These are phyloP conservation scores for Thraustochytrium sp. DNA, from an alignment of 352 stramenopile genomes.

Conservation along the genomic window DNA sequence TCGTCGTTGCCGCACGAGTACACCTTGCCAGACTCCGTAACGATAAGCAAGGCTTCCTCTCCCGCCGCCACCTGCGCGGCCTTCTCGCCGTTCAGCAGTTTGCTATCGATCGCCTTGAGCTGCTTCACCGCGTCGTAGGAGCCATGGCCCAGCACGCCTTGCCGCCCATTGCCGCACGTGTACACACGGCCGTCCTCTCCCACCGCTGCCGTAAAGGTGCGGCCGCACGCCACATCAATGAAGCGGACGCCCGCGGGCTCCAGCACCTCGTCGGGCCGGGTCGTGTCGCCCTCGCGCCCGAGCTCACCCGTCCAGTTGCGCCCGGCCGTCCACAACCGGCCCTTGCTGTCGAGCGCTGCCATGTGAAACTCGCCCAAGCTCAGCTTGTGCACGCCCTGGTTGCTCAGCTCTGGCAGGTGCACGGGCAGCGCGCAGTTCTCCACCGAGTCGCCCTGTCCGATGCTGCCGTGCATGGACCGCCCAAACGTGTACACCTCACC, in stretches of 20 bases:
- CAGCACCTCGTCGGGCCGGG: neutral
- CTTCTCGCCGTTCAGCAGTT: neutral
- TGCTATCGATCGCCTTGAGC: conserved; percentile 61
- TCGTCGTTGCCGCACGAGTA: conserved; percentile 54
- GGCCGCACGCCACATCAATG: conserved; percentile 2
- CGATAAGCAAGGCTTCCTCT: conserved; percentile 51
- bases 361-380: conserved; percentile 28
- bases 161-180: conserved; percentile 36
- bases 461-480: conserved; percentile 7
- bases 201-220: neutral
- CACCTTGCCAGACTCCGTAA: conserved; percentile 53
- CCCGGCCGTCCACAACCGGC: conserved; percentile 15
- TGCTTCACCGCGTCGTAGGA: conserved; percentile 74
- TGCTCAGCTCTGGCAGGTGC: neutral
- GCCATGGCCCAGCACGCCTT: conserved; percentile 30
- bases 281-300: neutral
- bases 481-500: neutral
- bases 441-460: neutral
- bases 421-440: neutral
- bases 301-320: conserved; percentile 30
- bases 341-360: neutral
- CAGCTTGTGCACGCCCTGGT: neutral
- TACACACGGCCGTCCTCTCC: neutral
- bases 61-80: conserved; percentile 21
- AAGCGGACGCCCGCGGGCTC: neutral